Evolutionary conservation across 768 basidiomycete species (phyloP).

Genomic region (Leucocoprinus sp.): DNA sequence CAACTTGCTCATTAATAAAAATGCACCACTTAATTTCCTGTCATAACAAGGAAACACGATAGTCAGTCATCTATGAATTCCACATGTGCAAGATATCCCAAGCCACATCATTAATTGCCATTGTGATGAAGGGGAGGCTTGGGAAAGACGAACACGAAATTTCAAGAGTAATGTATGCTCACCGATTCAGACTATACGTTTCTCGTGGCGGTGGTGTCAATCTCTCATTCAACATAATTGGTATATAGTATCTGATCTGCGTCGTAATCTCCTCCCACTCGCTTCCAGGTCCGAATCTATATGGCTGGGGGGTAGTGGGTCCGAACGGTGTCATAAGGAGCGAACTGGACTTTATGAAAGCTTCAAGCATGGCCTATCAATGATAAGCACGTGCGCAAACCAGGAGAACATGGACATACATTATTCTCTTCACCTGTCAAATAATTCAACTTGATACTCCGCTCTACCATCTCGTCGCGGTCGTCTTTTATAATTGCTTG

Average conservation of each 20-base stretch:
- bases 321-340: conserved; percentile 86
- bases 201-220: conserved; percentile 90
- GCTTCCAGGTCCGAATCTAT: conserved; percentile 66
- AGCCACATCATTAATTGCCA: neutral
- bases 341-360: conserved; percentile 77
- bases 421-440: conserved; percentile 83
- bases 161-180: conserved; percentile 17
- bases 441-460: conserved; percentile 81
- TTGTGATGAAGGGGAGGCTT: no score
- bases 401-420: conserved; percentile 28
- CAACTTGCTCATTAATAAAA: conserved; percentile 70
- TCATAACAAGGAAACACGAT: neutral
- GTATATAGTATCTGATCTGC: conserved; percentile 73
- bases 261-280: conserved; percentile 66
- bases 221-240: conserved; percentile 81
- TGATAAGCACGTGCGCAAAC: neutral
- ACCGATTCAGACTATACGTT: conserved; percentile 92
- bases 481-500: conserved; percentile 68
- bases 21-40: conserved; percentile 79
- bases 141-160: neutral
- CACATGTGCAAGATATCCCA: no score
- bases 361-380: conserved; percentile 69
- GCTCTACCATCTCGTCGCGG: conserved; percentile 52
- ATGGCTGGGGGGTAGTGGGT: conserved; percentile 52
- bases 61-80: neutral